Percentiles rank a stretch among this genome's conserved stretches.
phyloP scores from a whole-genome alignment of 108 stramenopile genomes.

The Poteriospumella lacustris region DNA sequence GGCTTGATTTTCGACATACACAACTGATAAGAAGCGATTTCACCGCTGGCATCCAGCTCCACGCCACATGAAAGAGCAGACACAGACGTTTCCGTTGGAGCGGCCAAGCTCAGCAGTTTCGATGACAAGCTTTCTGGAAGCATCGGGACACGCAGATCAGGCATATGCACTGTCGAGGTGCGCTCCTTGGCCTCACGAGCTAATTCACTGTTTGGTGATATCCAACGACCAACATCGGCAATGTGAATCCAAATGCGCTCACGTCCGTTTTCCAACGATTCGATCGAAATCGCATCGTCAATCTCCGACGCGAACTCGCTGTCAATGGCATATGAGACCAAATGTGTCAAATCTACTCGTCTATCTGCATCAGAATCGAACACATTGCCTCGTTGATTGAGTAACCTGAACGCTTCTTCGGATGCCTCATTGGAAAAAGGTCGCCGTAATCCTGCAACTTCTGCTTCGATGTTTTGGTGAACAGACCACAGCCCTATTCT shows the following conservation, averaged over 20 bases:
- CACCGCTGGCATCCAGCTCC: background rate
- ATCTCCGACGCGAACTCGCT: background rate
- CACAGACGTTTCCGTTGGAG: background rate
- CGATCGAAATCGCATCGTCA: conserved; percentile 11
- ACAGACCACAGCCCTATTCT: background rate
- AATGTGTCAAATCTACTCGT: background rate
- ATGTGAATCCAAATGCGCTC: conserved; percentile 2
- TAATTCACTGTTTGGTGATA: background rate
- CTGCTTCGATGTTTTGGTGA: background rate
- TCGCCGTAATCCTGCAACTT: background rate
- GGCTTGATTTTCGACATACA: background rate
- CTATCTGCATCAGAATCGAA: background rate
- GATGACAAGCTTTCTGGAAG: background rate
- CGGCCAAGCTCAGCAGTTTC: background rate
- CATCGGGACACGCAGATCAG: background rate
- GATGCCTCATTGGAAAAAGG: background rate
- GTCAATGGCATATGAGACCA: background rate
- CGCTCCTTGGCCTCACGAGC: background rate
- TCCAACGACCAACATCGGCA: background rate
- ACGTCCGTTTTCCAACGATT: background rate
- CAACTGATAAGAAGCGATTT: background rate
- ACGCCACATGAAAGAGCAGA: conserved; percentile 14
- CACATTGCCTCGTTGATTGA: background rate
- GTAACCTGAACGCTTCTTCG: background rate
- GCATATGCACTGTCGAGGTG: background rate